These are phyloP conservation scores for Shiraia bambusicola DNA, from an alignment of 2,329 filamentous ascomycete genomes.

Conservation along the genomic window DNA sequence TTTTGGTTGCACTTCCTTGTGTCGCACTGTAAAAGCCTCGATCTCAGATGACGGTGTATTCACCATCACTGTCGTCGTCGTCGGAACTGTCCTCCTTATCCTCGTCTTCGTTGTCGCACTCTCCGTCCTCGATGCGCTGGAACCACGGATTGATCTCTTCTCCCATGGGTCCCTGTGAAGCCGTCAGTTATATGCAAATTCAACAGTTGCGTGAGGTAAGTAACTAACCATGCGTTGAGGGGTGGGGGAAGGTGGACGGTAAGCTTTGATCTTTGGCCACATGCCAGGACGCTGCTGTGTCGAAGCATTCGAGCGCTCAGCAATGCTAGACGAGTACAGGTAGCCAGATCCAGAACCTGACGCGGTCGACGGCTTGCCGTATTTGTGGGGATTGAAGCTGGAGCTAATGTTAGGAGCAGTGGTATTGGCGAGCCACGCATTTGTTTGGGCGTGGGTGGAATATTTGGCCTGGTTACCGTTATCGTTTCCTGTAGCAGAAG, in stretches of 20 bases:
- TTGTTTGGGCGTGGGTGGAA: conserved; percentile 16
- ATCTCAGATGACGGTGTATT: conserved; percentile 33
- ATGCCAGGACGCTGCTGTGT: conserved; percentile 11
- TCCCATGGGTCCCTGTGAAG: conserved; percentile 11
- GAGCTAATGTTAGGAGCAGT: conserved; percentile 9
- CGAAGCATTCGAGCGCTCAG: conserved; percentile 25
- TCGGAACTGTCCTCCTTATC: conserved; percentile 50
- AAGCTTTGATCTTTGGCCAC: conserved; percentile 36
- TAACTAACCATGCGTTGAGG: conserved; percentile 19
- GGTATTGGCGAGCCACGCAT: conserved; percentile 31
- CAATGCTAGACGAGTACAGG: conserved; percentile 27
- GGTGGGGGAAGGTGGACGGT: conserved; percentile 1
- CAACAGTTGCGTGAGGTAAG: not conserved
- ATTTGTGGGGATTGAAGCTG: conserved; percentile 21
- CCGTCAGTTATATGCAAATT: conserved; percentile 3
- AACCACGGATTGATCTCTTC: conserved; percentile 3
- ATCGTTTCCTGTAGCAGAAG: conserved; percentile 2
- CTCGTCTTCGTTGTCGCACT: conserved; percentile 28
- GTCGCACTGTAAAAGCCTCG: no score
- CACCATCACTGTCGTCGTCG: conserved; percentile 43
- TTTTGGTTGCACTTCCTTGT: no score
- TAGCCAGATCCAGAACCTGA: conserved; percentile 17
- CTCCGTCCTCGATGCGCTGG: no score
- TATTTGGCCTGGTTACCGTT: conserved; percentile 5
- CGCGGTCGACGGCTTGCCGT: conserved; percentile 18